Conservation (phyloP, 176 grass and related monocot genomes). For the Phoenix dactylifera region DNA sequence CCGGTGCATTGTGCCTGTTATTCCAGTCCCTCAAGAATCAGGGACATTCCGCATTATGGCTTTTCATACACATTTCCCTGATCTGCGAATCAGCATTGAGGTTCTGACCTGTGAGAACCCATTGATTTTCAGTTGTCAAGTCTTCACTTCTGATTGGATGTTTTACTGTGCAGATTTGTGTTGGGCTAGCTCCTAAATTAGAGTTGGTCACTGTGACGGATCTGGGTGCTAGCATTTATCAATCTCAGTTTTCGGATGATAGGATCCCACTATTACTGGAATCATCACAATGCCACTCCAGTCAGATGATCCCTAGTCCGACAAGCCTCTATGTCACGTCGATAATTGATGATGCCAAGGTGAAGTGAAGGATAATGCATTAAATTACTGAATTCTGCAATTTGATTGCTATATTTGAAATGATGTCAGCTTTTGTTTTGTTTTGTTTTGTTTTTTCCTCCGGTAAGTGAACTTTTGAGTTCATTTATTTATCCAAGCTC, state of each 20-base stretch:
- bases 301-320: not conserved
- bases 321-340: not conserved
- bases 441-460: too few relatives aligned
- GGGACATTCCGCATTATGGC: not conserved
- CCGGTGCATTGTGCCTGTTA: not conserved
- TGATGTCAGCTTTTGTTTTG: too few relatives aligned
- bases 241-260: not conserved
- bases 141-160: too few relatives aligned
- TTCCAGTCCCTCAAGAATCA: not conserved
- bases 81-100: not conserved
- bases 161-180: not conserved
- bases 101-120: not conserved
- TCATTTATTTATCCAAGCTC: too few relatives aligned
- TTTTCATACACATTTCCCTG: conserved; percentile 3
- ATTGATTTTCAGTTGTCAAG: not conserved
- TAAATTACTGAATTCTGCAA: not conserved
- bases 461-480: too few relatives aligned
- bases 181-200: not conserved
- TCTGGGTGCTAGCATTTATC: not conserved
- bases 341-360: not conserved
- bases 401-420: not conserved
- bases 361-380: not conserved
- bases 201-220: not conserved
- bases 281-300: not conserved
- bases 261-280: not conserved